These are phyloP conservation scores for Claviceps humidiphila DNA, from an alignment of 2,329 filamentous ascomycete genomes.

Conservation along the genomic window DNA sequence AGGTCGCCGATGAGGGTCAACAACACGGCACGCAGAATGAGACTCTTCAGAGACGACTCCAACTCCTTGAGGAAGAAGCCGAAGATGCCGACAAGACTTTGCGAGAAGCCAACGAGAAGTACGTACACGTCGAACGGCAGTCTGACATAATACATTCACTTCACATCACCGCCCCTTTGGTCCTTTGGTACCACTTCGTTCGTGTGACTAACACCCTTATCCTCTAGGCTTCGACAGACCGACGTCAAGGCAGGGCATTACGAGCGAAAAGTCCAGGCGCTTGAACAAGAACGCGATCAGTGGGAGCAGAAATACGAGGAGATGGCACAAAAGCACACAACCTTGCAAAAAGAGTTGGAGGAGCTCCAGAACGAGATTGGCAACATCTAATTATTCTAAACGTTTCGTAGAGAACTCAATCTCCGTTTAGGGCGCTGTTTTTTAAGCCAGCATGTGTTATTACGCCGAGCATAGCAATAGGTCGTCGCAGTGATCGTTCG, in stretches of 20 bases:
- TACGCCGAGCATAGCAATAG: not conserved
- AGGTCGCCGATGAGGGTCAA: constrained; percentile 67
- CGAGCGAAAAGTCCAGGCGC: constrained; percentile 96
- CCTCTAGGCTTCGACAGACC: constrained; percentile 80
- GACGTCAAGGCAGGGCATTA: constrained; percentile 99
- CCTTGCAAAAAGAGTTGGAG: constrained; percentile 79
- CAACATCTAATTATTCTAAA: constrained; percentile 56
- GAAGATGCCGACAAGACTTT: constrained; percentile 94
- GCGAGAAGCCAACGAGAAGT: constrained; percentile 98
- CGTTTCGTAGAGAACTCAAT: constrained; percentile 8
- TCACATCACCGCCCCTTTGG: not conserved
- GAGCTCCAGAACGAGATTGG: constrained; percentile 84
- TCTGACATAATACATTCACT: not conserved
- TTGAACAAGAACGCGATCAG: constrained; percentile 81
- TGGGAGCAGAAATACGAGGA: constrained; percentile 99
- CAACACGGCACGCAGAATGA: constrained; percentile 83
- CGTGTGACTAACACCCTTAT: constrained; percentile 8
- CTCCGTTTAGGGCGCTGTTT: constrained; percentile 5
- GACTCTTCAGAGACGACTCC: constrained; percentile 77
- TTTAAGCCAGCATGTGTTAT: not conserved
- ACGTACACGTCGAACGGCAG: constrained; percentile 27
- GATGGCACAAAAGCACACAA: constrained; percentile 78
- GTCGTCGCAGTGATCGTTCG: constrained; percentile 6
- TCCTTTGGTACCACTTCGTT: not conserved
- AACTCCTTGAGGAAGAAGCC: constrained; percentile 94